Conservation (phyloP, 2,329 filamentous ascomycete species). For the Aspergillus ustus region DNA sequence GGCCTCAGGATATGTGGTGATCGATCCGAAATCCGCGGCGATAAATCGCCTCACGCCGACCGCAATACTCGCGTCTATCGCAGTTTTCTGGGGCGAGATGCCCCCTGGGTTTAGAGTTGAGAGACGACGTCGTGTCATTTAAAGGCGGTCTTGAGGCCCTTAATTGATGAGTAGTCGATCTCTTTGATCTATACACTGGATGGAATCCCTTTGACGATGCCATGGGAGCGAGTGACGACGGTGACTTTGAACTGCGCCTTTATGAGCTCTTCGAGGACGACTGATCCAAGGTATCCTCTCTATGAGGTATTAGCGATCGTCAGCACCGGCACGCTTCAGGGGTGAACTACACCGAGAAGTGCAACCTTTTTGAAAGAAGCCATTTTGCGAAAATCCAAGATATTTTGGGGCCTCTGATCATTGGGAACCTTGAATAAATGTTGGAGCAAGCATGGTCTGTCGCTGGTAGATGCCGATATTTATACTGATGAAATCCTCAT, state of each 20-base stretch:
- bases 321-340: not conserved
- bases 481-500: too few relatives aligned
- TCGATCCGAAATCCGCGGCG: conserved; percentile 11
- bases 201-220: not conserved
- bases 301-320: not conserved
- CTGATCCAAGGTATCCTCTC: conserved; percentile 15
- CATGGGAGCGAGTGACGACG: not conserved
- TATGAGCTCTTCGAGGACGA: conserved; percentile 3
- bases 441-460: too few relatives aligned
- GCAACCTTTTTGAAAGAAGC: conserved; percentile 6
- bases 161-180: conserved; percentile 7
- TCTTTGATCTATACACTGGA: not conserved
- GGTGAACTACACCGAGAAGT: conserved; percentile 6
- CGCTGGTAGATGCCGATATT: too few relatives aligned
- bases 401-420: too few relatives aligned
- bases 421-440: not conserved
- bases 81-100: not conserved
- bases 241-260: conserved; percentile 4
- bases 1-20: not conserved
- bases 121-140: conserved; percentile 1
- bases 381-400: not conserved
- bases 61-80: conserved; percentile 7
- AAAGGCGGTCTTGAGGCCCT: not conserved
- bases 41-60: conserved; percentile 13
- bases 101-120: not conserved